These are phyloP conservation scores for Carnegiea gigantea DNA, from an alignment of 179 eudicot species.

Conservation along the genomic window DNA sequence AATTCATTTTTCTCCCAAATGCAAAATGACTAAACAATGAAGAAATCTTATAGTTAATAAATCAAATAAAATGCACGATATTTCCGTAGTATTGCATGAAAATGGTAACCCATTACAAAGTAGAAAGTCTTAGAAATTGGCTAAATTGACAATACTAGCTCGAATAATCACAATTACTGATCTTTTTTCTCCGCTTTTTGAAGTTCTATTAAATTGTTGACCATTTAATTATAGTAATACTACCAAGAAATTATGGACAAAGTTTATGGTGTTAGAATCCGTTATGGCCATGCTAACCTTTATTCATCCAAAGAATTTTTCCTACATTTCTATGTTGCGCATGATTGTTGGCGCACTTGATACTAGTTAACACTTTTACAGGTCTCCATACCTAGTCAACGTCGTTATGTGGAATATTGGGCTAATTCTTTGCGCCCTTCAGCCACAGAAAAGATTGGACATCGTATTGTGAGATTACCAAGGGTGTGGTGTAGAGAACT, in stretches of 20 bases:
- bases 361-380: conserved; percentile 16
- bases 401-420: conserved; percentile 72
- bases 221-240: too few species aligned
- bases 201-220: not conserved
- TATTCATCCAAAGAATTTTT: not conserved
- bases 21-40: not conserved
- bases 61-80: not conserved
- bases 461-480: conserved; percentile 44
- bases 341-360: not conserved
- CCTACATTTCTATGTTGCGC: not conserved
- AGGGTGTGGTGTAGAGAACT: conserved; percentile 43
- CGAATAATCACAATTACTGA: not conserved
- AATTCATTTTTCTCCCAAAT: too few species aligned
- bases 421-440: conserved; percentile 37
- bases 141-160: not conserved
- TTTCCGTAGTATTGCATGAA: not conserved
- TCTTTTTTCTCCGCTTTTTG: not conserved
- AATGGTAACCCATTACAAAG: too few species aligned
- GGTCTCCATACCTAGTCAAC: conserved; percentile 73
- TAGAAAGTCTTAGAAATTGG: not conserved
- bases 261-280: too few species aligned
- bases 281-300: not conserved
- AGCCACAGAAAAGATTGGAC: conserved; percentile 21
- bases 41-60: too few species aligned
- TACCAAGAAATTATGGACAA: too few species aligned